Conservation (phyloP, 352 stramenopile genomes). For the Phytophthora pistaciae region DNA sequence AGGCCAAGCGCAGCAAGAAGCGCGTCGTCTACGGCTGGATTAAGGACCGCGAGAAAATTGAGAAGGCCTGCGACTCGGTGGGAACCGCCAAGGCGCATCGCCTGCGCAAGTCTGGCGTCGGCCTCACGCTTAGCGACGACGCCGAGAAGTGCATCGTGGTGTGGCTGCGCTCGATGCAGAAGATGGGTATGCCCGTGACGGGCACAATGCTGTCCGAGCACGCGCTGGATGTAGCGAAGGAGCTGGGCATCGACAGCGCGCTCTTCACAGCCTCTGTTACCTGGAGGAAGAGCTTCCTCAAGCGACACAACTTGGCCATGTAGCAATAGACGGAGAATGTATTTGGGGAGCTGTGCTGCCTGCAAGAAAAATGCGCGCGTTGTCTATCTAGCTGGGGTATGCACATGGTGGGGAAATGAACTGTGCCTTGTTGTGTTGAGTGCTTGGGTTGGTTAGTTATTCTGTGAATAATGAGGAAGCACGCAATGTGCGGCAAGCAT, state of each 20-base stretch:
- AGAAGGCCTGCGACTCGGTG: slow-evolving; percentile 43
- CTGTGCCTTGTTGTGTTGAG: not conserved
- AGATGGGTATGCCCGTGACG: slow-evolving; percentile 37
- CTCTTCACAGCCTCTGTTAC: slow-evolving; percentile 37
- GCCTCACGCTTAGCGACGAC: slow-evolving; percentile 37
- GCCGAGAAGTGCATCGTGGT: slow-evolving; percentile 51
- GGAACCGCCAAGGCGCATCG: slow-evolving; percentile 43
- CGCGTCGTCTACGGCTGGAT: slow-evolving; percentile 48
- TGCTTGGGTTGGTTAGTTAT: not conserved
- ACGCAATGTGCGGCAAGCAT: not conserved
- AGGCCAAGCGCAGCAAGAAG: slow-evolving; percentile 49
- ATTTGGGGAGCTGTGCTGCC: not conserved
- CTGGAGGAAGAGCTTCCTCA: slow-evolving; percentile 45
- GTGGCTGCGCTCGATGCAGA: slow-evolving; percentile 44
- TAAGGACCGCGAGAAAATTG: slow-evolving; percentile 41
- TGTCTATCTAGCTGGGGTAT: not conserved
- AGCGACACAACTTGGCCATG: slow-evolving; percentile 37
- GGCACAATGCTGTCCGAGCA: slow-evolving; percentile 39
- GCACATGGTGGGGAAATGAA: not conserved
- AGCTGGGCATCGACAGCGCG: slow-evolving; percentile 36
- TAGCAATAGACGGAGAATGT: slow-evolving; percentile 7
- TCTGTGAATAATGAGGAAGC: not conserved
- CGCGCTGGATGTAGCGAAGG: slow-evolving; percentile 43
- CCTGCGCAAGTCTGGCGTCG: slow-evolving; percentile 36
- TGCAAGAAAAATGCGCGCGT: not conserved